Conservation (phyloP, 1,284 basidiomycete species). For the Tilletia indica region DNA sequence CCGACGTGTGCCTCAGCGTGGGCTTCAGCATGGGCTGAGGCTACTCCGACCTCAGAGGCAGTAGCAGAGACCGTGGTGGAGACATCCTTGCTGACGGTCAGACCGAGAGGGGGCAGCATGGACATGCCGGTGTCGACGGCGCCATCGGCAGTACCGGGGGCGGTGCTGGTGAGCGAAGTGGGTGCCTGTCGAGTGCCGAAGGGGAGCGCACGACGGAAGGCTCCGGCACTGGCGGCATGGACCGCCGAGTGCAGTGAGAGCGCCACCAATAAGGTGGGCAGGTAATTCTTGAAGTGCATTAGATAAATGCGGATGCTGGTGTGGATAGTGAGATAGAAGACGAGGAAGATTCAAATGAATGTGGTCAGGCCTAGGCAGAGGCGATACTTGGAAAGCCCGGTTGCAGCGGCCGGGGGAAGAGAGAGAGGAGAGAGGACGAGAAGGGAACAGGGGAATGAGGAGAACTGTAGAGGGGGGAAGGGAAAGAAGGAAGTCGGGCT, state of each 20-base stretch:
- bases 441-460: background rate
- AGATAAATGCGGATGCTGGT: background rate
- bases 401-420: background rate
- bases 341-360: background rate
- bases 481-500: background rate
- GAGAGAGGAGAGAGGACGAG: background rate
- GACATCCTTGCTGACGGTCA: background rate
- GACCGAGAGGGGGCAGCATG: constrained; percentile 3
- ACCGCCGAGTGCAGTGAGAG: background rate
- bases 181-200: no score
- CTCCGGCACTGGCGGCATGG: no score
- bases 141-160: no score
- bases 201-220: no score
- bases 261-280: background rate
- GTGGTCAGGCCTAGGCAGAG: background rate
- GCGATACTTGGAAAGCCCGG: background rate
- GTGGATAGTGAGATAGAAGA: background rate
- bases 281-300: background rate
- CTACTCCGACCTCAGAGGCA: no score
- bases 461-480: no score
- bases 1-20: background rate
- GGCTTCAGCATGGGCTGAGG: no score
- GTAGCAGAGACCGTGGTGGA: no score
- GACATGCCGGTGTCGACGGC: background rate
- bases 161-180: no score